Conservation (phyloP, 495 filamentous ascomycete genomes). For the Hypoxylon fuscum region DNA sequence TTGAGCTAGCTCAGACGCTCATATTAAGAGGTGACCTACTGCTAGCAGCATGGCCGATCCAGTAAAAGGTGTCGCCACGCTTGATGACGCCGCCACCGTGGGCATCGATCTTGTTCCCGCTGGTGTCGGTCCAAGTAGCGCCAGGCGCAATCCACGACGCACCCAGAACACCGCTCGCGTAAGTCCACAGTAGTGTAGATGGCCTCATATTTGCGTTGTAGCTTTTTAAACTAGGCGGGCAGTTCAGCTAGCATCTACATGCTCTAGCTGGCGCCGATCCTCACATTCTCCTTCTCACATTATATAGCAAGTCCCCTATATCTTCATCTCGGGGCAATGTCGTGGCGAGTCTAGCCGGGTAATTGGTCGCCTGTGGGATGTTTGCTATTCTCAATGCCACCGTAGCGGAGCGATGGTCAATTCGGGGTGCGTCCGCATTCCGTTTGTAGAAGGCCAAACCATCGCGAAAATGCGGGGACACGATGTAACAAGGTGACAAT, state of each 20-base stretch:
- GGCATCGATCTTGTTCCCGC: conserved; percentile 52
- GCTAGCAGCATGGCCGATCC: conserved; percentile 54
- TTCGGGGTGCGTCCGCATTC: conserved; percentile 31
- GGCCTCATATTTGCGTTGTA: conserved; percentile 31
- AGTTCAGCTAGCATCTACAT: conserved; percentile 4
- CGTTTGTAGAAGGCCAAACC: conserved; percentile 20
- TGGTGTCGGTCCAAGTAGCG: conserved; percentile 51
- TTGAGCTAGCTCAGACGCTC: conserved; percentile 2
- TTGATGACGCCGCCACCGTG: conserved; percentile 54
- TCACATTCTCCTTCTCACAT: conserved; percentile 12
- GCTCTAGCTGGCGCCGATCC: conserved; percentile 28
- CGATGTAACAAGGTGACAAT: conserved; percentile 31
- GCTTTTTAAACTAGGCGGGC: conserved; percentile 5
- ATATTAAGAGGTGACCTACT: conserved; percentile 38
- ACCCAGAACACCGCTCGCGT: conserved; percentile 28
- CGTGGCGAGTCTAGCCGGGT: conserved; percentile 32
- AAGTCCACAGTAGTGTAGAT: conserved; percentile 33
- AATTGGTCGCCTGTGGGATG: conserved; percentile 22
- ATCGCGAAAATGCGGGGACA: conserved; percentile 20
- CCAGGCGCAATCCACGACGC: conserved; percentile 48
- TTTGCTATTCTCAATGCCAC: conserved; percentile 30
- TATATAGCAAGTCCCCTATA: conserved; percentile 28
- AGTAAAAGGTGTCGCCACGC: conserved; percentile 48
- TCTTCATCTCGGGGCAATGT: conserved; percentile 27
- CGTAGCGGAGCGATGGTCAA: conserved; percentile 15